Percentiles rank a stretch among this genome's conserved stretches.
phyloP scores from a whole-genome alignment of 768 basidiomycete species.

The Plicaturopsis crispa region DNA sequence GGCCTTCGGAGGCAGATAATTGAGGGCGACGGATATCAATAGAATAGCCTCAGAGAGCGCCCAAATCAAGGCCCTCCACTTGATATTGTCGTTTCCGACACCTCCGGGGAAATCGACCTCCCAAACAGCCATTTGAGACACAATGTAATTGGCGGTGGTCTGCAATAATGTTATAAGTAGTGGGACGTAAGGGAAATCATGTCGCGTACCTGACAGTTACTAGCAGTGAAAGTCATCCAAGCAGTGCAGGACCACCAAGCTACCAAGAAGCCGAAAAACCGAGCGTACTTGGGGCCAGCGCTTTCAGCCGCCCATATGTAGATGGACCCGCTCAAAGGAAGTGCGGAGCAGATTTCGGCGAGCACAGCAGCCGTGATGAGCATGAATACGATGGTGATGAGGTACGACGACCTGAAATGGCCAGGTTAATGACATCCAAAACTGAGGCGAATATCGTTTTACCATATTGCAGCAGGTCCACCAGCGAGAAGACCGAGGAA shows the following conservation, averaged over 20 bases:
- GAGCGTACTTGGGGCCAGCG: conserved; percentile 78
- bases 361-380: conserved; percentile 79
- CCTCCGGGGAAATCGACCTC: conserved; percentile 82
- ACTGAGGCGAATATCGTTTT: conserved; percentile 4
- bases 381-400: conserved; percentile 83
- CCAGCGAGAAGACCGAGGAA: conserved; percentile 81
- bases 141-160: conserved; percentile 86
- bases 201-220: conserved; percentile 70
- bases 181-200: not conserved
- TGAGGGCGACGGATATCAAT: conserved; percentile 67
- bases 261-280: conserved; percentile 84
- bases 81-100: conserved; percentile 57
- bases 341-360: conserved; percentile 86
- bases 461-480: conserved; percentile 86
- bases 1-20: conserved; percentile 70
- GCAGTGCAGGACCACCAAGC: conserved; percentile 93
- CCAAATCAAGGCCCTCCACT: conserved; percentile 86
- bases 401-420: conserved; percentile 65
- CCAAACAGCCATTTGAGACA: conserved; percentile 78
- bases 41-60: conserved; percentile 69
- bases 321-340: conserved; percentile 84
- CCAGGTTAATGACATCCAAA: not conserved
- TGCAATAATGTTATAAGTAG: conserved; percentile 19
- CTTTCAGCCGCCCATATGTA: conserved; percentile 95
- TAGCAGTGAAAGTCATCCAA: conserved; percentile 93